These are phyloP conservation scores for Boletus patriciae DNA, from an alignment of 768 basidiomycete species.

Conservation along the genomic window DNA sequence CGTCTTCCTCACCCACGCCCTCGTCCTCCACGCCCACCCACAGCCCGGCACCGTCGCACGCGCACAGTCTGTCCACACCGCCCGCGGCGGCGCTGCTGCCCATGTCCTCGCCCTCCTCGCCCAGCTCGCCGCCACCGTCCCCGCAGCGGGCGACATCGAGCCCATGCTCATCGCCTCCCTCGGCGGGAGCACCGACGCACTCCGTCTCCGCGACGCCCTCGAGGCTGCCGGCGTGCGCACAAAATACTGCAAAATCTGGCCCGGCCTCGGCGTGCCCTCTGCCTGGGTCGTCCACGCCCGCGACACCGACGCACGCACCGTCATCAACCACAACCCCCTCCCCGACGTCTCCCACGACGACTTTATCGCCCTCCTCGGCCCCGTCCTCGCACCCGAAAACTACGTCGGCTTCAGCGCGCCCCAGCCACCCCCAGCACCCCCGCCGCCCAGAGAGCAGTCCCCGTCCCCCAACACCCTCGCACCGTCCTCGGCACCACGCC, in stretches of 20 bases:
- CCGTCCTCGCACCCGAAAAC: slow-evolving; percentile 81
- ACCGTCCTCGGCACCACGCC: slow-evolving; percentile 30
- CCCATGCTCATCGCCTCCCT: slow-evolving; percentile 73
- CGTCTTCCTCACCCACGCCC: slow-evolving; percentile 74
- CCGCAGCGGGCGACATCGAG: slow-evolving; percentile 32
- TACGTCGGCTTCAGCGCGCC: slow-evolving; percentile 40
- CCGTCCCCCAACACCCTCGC: slow-evolving; percentile 29
- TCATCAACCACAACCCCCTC: slow-evolving; percentile 85
- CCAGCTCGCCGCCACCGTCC: slow-evolving; percentile 50
- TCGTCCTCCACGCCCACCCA: slow-evolving; percentile 62
- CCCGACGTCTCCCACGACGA: slow-evolving; percentile 88
- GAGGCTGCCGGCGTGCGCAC: slow-evolving; percentile 68
- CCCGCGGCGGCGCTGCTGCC: slow-evolving; percentile 72
- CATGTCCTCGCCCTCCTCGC: slow-evolving; percentile 69
- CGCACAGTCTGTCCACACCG: slow-evolving; percentile 67
- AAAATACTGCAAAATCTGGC: slow-evolving; percentile 72
- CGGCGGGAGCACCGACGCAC: slow-evolving; percentile 69
- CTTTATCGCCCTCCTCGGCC: slow-evolving; percentile 75
- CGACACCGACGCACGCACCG: slow-evolving; percentile 62
- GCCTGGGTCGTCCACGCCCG: slow-evolving; percentile 82
- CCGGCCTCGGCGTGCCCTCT: slow-evolving; percentile 68
- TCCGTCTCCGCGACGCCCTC: slow-evolving; percentile 60
- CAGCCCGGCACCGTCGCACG: slow-evolving; percentile 56
- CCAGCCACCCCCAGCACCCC: slow-evolving; percentile 12
- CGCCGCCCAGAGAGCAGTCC: slow-evolving; percentile 21